phyloP scores from a whole-genome alignment of 345 rosid species.

The Eutrema yunnanense region DNA sequence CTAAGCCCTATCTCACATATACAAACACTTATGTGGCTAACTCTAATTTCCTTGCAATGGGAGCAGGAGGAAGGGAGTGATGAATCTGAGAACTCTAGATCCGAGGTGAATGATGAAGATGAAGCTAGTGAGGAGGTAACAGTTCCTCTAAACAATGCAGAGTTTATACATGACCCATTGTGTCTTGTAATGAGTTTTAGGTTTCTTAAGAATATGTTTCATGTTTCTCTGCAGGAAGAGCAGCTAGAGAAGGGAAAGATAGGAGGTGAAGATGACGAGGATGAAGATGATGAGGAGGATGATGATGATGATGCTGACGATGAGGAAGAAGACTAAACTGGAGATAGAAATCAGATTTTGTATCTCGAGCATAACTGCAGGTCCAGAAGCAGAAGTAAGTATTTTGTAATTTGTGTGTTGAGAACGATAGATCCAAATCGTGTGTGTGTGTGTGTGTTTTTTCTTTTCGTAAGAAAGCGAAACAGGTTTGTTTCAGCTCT shows the following conservation, averaged over 20 bases:
- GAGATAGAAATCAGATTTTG: neutral
- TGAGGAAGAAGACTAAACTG: conserved; percentile 20
- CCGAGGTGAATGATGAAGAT: conserved; percentile 66
- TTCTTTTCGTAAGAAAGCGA: conserved; percentile 11
- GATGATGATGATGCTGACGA: conserved; percentile 12
- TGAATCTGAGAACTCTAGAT: conserved; percentile 58
- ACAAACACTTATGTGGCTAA: neutral
- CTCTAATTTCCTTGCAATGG: neutral
- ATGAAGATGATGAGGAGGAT: neutral
- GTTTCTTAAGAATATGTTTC: neutral
- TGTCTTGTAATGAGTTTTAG: neutral
- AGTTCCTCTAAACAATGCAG: neutral
- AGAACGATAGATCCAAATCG: conserved; percentile 4
- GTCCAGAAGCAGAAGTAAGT: conserved; percentile 15
- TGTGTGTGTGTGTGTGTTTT: neutral
- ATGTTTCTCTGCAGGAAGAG: conserved; percentile 20
- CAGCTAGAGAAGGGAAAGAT: conserved; percentile 22
- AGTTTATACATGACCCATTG: neutral
- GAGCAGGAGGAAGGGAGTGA: conserved; percentile 50
- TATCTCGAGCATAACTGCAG: conserved; percentile 2
- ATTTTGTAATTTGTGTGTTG: conserved; percentile 17
- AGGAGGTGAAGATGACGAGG: conserved; percentile 5
- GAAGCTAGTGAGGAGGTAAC: conserved; percentile 51
- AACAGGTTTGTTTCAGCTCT: conserved; percentile 14
- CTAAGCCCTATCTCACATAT: neutral